phyloP scores from a whole-genome alignment of 2,329 filamentous ascomycete species.

The Mycosphaerella sp. region DNA sequence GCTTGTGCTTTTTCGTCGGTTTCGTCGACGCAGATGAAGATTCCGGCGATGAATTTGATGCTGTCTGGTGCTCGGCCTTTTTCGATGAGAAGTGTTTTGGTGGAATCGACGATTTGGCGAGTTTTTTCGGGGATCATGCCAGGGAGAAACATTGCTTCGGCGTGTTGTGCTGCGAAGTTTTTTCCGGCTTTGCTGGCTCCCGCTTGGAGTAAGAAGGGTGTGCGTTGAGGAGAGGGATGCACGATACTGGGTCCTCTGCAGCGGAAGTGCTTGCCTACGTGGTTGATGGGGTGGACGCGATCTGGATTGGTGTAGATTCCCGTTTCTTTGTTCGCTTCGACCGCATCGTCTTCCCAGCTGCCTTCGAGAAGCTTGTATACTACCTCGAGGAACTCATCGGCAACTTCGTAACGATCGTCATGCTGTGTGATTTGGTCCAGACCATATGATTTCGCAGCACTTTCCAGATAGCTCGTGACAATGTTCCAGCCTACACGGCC shows the following conservation, averaged over 20 bases:
- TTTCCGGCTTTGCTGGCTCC: conserved; percentile 44
- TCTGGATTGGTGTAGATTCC: conserved; percentile 54
- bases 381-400: conserved; percentile 41
- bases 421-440: conserved; percentile 44
- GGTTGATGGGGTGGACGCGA: conserved; percentile 50
- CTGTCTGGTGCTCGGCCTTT: conserved; percentile 37
- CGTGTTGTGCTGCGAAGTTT: conserved; percentile 41
- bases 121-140: conserved; percentile 42
- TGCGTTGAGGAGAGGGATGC: conserved; percentile 53
- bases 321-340: conserved; percentile 49
- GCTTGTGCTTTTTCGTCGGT: conserved; percentile 42
- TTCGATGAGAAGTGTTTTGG: conserved; percentile 36
- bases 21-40: conserved; percentile 41
- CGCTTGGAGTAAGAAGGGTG: conserved; percentile 51
- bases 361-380: conserved; percentile 30
- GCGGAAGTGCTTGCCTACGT: conserved; percentile 38
- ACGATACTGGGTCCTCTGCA: conserved; percentile 45
- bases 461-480: conserved; percentile 46
- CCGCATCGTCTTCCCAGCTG: conserved; percentile 29
- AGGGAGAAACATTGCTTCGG: conserved; percentile 44
- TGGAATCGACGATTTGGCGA: conserved; percentile 38
- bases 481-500: conserved; percentile 45
- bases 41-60: conserved; percentile 43
- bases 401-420: conserved; percentile 46
- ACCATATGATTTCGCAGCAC: conserved; percentile 45